Conservation (phyloP, 768 basidiomycete species). For the Lanmaoa pseudosensibilis region DNA sequence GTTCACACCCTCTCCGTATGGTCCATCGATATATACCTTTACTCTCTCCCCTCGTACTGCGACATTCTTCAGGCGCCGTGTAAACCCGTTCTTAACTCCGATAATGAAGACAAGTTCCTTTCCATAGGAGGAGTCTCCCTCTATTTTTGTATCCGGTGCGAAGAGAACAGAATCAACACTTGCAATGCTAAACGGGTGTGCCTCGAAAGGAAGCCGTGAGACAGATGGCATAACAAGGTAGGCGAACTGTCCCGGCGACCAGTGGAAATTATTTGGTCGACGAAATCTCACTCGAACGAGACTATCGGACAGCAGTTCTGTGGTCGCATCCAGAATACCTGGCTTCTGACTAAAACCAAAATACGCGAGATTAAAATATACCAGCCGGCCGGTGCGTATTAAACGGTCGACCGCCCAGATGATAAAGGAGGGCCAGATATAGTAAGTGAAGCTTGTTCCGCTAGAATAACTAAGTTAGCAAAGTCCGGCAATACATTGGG, state of each 20-base stretch:
- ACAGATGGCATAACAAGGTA: slow-evolving; percentile 49
- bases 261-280: slow-evolving; percentile 46
- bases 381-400: slow-evolving; percentile 43
- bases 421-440: slow-evolving; percentile 51
- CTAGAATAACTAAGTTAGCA: slow-evolving; percentile 15
- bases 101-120: slow-evolving; percentile 55
- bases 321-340: slow-evolving; percentile 33
- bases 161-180: slow-evolving; percentile 31
- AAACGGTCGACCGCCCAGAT: slow-evolving; percentile 56
- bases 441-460: slow-evolving; percentile 20
- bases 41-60: slow-evolving; percentile 34
- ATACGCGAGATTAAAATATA: slow-evolving; percentile 42
- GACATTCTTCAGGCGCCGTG: slow-evolving; percentile 41
- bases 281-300: slow-evolving; percentile 47
- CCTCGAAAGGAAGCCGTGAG: slow-evolving; percentile 44
- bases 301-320: slow-evolving; percentile 42
- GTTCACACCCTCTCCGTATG: slow-evolving; percentile 46
- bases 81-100: slow-evolving; percentile 57
- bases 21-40: slow-evolving; percentile 56
- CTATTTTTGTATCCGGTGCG: not conserved
- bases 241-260: slow-evolving; percentile 52
- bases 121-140: slow-evolving; percentile 9
- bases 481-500: not conserved
- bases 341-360: slow-evolving; percentile 27
- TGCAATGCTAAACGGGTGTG: slow-evolving; percentile 61